A percentile compares a stretch with the other conserved stretches of the same genome.
Evolutionary conservation across 2,329 filamentous ascomycete species (phyloP).

Genomic region (Fusarium sp.): DNA sequence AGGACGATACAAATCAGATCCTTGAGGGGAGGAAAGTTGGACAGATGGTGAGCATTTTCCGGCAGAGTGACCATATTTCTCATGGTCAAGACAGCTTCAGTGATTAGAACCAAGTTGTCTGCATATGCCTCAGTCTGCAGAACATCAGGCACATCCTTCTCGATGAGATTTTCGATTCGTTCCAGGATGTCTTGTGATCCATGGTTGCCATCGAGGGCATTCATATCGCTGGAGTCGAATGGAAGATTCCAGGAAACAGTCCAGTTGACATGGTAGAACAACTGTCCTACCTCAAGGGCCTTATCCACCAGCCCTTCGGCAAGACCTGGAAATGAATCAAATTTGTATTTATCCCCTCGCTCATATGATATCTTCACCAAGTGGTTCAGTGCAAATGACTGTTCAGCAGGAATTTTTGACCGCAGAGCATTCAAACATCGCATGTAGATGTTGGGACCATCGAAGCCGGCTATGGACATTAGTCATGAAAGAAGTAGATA

Average conservation of each 20-base stretch:
- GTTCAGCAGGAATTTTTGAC: conserved; percentile 82
- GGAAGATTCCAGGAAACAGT: conserved; percentile 74
- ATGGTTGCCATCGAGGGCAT: conserved; percentile 58
- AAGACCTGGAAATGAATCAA: conserved; percentile 89
- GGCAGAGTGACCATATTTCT: conserved; percentile 96
- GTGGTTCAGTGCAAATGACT: conserved; percentile 93
- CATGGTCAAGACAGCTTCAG: conserved; percentile 87
- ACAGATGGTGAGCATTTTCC: conserved; percentile 87
- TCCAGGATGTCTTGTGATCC: conserved; percentile 71
- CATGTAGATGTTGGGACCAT: conserved; percentile 91
- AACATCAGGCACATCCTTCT: conserved; percentile 72
- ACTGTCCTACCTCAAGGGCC: conserved; percentile 78
- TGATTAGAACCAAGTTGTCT: conserved; percentile 79
- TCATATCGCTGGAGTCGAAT: conserved; percentile 66
- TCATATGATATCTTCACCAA: conserved; percentile 96
- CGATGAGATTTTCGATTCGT: conserved; percentile 73
- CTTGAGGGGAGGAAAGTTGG: conserved; percentile 79
- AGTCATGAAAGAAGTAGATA: conserved; percentile 10
- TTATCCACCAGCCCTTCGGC: conserved; percentile 91
- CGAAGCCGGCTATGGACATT: conserved; percentile 64
- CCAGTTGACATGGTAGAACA: conserved; percentile 89
- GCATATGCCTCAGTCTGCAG: conserved; percentile 79
- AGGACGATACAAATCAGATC: conserved; percentile 87
- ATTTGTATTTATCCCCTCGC: conserved; percentile 94
- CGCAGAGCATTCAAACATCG: conserved; percentile 86